Evolutionary conservation across 768 basidiomycete genomes (phyloP), one percentile per base, ranked within the genome.

Genomic region (Agaricus sinodeliciosus): DNA sequence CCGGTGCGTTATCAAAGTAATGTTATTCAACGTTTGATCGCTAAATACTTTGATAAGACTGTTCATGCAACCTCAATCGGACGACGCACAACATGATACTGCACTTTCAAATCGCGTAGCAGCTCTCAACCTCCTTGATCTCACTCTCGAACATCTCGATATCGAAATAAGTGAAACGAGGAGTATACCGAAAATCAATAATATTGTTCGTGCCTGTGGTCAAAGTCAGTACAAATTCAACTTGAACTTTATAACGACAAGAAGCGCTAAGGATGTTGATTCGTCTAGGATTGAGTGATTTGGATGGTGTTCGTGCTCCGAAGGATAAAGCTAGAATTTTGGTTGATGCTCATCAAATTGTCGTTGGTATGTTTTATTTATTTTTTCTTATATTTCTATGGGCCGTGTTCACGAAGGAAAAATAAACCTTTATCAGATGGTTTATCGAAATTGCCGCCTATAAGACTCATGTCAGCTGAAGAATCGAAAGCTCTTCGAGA

Each of bases 81-180:
- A 80, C 16, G 95, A 99, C 61, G 73, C 79, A 0, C 85, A 84
- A 0, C 94, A 96, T 63, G 94, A 99, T 63, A 90, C 91, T 60
- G 87, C 91, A 0, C 72, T 99, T 3, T 83, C 94, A 0, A 88
- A 84, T 62, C 82, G 94, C 4, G 84, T 97, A 13, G 91, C 92
- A 12, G 94, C 94, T 1, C 73, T 99, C 42, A 94, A 94, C 59
- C 80, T 94, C 76, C 74, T 98, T 1, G 95, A 97, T 65, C 73
- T 99, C 0, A 78, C 84, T 2, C 72, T 98, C 9, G 85, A 87
- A 36, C 94, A 98, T 69, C 80, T 99, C 1, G 95, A 94, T 13
- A 78, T 98, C 8, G 84, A 91, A 48, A 80, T 90, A 0, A 84
- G 81, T 1, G 70, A 76, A 16, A 72, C 70, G 8, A 31, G 31